phyloP scores from a whole-genome alignment of 768 basidiomycete genomes.

The Tylopilus intermedius region DNA sequence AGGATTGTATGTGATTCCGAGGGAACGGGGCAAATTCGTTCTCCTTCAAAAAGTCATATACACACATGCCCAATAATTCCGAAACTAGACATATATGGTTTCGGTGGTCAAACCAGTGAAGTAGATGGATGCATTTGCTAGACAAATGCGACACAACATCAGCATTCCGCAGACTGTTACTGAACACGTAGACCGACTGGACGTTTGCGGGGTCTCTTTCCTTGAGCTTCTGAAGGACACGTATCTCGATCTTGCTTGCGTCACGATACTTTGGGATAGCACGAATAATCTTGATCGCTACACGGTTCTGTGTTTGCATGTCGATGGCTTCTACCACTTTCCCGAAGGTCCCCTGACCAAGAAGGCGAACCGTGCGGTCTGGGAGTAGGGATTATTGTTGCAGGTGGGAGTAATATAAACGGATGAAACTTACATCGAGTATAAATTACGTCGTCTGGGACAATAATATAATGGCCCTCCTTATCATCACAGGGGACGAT shows the following conservation, averaged over 20 bases:
- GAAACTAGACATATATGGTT: constrained; percentile 98
- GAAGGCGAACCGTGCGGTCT: constrained; percentile 88
- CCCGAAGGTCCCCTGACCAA: constrained; percentile 98
- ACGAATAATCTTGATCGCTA: constrained; percentile 98
- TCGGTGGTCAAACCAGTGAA: constrained; percentile 92
- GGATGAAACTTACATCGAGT: constrained; percentile 61
- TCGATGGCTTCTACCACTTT: constrained; percentile 96
- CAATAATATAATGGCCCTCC: constrained; percentile 97
- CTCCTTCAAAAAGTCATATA: constrained; percentile 98
- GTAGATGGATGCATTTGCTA: constrained; percentile 96
- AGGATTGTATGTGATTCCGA: constrained; percentile 91
- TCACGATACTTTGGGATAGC: constrained; percentile 98
- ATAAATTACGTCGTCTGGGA: constrained; percentile 83
- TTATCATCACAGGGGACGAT: constrained; percentile 87
- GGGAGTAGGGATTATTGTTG: constrained; percentile 17
- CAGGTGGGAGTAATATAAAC: neutral
- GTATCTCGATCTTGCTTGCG: constrained; percentile 96
- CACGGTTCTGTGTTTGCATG: constrained; percentile 64
- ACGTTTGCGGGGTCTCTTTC: constrained; percentile 82
- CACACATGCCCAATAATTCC: constrained; percentile 92
- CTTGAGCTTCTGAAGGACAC: constrained; percentile 88
- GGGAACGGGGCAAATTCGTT: constrained; percentile 97
- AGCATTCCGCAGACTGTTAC: constrained; percentile 20
- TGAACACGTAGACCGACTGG: constrained; percentile 55
- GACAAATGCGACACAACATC: constrained; percentile 1